Base-by-base conservation (phyloP, 2,329 filamentous ascomycete genomes). In the Epichloe amarillans region DNA sequence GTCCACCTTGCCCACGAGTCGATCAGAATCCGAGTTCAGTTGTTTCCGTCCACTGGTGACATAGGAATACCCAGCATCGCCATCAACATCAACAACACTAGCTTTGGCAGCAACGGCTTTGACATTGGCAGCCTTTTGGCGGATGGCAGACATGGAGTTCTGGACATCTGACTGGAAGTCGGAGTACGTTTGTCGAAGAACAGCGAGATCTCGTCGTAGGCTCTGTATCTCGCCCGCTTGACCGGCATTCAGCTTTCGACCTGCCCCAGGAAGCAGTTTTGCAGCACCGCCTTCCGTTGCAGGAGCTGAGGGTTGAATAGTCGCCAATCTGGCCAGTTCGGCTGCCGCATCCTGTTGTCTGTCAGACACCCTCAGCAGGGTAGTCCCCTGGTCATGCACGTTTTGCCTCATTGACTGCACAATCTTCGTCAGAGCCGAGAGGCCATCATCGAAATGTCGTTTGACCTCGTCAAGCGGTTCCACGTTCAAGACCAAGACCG, bases 401-500 rank as follows among this genome's bases (percentile, higher is more conserved):
- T 86, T 84, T 49, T 86, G 84, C 65, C 86, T 88, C 52, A 98
- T 82, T 51, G 87, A 83, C 59, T 94, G 86, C n/a, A 98, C 82
- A 33, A 95, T 77, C 51, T 82, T 80, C 57, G 84, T 87, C 47
- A 98, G 73, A 6, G 84, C 82, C 10, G 84, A 83, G 47, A 98
- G 75, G 41, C 90, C 88, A 56, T 98, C 91, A 56, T 98, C 93
- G 56, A 98, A 89, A 62, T 97, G 93, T 46, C 83, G 83, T 69
- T 97, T 97, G 38, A 98, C 90, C 67, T 98, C 93, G 63, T 98
- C 93, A 4, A 98, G 76, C 15, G 84, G 80, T 62, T 98, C 93
- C 1, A 97, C 78, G 59, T 98, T 98, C 41, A 98, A 72, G 0
- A 93, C 94, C n/a, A 98, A 74, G 1, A 98, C 93, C 1, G 89